Conservation (phyloP, 2,329 filamentous ascomycete species). For the Colletotrichum incanum region DNA sequence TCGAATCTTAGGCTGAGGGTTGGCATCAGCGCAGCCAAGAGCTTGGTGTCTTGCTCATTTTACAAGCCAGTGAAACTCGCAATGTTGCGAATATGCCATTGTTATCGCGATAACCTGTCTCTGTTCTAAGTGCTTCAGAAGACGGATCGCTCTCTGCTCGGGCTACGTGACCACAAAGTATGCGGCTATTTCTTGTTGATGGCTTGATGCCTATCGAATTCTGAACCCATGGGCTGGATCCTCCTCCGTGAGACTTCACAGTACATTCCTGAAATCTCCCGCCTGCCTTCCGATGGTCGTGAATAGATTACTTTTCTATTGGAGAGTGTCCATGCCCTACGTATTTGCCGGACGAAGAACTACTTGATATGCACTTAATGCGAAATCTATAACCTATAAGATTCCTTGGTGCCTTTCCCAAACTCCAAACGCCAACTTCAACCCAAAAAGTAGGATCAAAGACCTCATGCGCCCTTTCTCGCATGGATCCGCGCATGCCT, state of each 20-base stretch:
- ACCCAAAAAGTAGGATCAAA: background rate
- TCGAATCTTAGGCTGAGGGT: background rate
- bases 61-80: background rate
- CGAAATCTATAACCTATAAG: background rate
- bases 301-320: background rate
- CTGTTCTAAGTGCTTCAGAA: background rate
- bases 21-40: background rate
- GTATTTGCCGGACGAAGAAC: background rate
- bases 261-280: too few relatives aligned
- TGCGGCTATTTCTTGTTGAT: background rate
- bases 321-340: too few relatives aligned
- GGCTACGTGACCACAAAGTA: too few relatives aligned
- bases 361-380: background rate
- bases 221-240: background rate
- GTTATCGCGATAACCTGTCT: background rate
- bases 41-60: background rate
- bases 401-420: background rate
- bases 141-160: background rate
- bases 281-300: background rate
- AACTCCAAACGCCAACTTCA: conserved; percentile 1
- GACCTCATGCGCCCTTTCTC: background rate
- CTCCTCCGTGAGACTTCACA: background rate
- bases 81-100: background rate
- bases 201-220: background rate
- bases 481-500: conserved; percentile 52